phyloP scores from a whole-genome alignment of 495 filamentous ascomycete genomes.

The Hamigera avellanea region DNA sequence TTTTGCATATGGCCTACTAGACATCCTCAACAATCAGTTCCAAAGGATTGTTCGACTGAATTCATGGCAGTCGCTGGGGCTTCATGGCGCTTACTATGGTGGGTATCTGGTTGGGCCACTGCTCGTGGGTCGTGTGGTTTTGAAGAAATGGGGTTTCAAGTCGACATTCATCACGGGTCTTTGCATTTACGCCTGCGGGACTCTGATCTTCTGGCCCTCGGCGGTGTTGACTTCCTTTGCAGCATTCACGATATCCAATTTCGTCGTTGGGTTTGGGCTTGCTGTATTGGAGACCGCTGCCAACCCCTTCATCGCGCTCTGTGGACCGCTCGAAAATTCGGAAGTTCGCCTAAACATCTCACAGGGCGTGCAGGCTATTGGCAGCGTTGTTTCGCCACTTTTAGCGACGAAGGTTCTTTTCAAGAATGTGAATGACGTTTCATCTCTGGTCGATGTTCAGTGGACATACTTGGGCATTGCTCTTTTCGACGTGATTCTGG shows the following conservation, averaged over 20 bases:
- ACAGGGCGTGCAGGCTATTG: slow-evolving; percentile 58
- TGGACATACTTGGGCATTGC: slow-evolving; percentile 64
- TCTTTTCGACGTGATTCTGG: slow-evolving; percentile 52
- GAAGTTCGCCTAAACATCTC: slow-evolving; percentile 56
- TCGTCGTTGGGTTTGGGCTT: slow-evolving; percentile 54
- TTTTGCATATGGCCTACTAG: slow-evolving; percentile 73
- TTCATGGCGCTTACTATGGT: slow-evolving; percentile 54
- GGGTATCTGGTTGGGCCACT: slow-evolving; percentile 51
- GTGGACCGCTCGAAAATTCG: slow-evolving; percentile 53
- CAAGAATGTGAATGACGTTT: slow-evolving; percentile 34
- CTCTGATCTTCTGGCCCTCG: slow-evolving; percentile 63
- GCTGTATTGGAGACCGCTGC: slow-evolving; percentile 52
- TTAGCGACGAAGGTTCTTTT: slow-evolving; percentile 53
- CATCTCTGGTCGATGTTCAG: slow-evolving; percentile 52
- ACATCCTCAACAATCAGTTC: slow-evolving; percentile 57
- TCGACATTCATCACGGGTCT: slow-evolving; percentile 54
- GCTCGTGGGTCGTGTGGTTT: slow-evolving; percentile 42
- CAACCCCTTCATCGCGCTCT: slow-evolving; percentile 58
- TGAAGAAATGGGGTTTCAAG: slow-evolving; percentile 58
- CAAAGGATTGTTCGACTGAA: slow-evolving; percentile 35
- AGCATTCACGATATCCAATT: slow-evolving; percentile 55
- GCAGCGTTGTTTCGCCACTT: slow-evolving; percentile 48
- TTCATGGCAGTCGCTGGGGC: slow-evolving; percentile 38
- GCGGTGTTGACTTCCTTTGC: slow-evolving; percentile 54
- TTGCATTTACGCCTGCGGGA: slow-evolving; percentile 50